These are phyloP conservation scores for Bauhinia variegata DNA, from an alignment of 306 rosid genomes.

Conservation along the genomic window DNA sequence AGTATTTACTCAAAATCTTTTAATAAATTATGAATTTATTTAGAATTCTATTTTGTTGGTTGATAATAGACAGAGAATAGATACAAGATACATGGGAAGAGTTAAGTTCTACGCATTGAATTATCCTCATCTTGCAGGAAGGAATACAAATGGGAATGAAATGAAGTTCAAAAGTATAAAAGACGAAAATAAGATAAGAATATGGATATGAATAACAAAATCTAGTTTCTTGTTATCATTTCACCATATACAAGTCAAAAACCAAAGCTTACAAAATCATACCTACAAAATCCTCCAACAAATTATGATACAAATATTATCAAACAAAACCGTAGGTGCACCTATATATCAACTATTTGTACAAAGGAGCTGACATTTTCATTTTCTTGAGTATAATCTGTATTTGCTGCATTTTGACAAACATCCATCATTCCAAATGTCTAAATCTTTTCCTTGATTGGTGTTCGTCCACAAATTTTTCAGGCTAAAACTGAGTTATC, in stretches of 20 bases:
- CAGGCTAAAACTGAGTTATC: constrained; percentile 37
- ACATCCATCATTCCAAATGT: constrained; percentile 23
- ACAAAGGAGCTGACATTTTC: constrained; percentile 40
- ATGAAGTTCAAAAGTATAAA: background rate
- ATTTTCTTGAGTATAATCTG: constrained; percentile 3
- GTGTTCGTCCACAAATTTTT: constrained; percentile 32
- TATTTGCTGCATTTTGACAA: constrained; percentile 23
- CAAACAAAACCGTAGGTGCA: constrained; percentile 23
- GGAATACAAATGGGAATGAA: background rate
- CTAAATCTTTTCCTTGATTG: background rate
- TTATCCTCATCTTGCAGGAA: too few relatives aligned
- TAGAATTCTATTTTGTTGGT: too few relatives aligned
- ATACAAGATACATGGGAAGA: too few relatives aligned
- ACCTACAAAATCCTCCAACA: constrained; percentile 42
- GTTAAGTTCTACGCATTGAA: too few relatives aligned
- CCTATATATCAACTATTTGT: constrained; percentile 42
- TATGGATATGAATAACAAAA: constrained; percentile 9
- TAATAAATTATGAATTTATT: too few relatives aligned
- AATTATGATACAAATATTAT: constrained; percentile 39
- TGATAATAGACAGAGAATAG: too few relatives aligned
- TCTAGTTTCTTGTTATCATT: constrained; percentile 33
- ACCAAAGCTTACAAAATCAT: constrained; percentile 35
- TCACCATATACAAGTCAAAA: constrained; percentile 42
- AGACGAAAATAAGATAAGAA: background rate
- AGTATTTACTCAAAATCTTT: too few relatives aligned